Base-by-base conservation (phyloP, 805 yeast species). In the Yarrowia porcina region DNA sequence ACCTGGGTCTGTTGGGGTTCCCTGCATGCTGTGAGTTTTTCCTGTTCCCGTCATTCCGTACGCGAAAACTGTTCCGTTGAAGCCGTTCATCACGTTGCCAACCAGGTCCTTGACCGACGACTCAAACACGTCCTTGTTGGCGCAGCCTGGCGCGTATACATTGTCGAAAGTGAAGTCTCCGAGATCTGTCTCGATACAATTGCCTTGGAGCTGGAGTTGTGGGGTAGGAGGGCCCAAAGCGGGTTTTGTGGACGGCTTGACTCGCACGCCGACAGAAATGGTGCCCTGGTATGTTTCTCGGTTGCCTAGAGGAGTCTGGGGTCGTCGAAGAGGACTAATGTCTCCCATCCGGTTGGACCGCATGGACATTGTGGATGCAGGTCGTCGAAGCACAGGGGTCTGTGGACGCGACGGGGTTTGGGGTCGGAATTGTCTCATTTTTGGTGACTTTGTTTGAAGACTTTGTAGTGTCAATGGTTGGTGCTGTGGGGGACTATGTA, bases 21-120 rank as follows among this genome's bases (percentile, higher is more conserved):
- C 97, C 66, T 86, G 86, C 96, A 90, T 90, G 1, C 96, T 83
- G 71, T 82, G 85, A 0, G 97, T 90, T 73, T 90, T 90, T 11
- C 97, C 97, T 0, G 96, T 87, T 0, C 97, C 97, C 0, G 97
- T 90, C 90, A 89, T 89, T 35, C 97, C 97, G 70, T 90, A 90
- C 0, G 98, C 97, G 72, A 93, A 90, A 0, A 92, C 84, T 0
- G 97, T 91, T 15, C 92, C 92, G 70, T 90, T 90, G 52, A 42
- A 65, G 21, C 66, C 92, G 39, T 82, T 83, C 6, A 89, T 84
- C 0, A 88, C 83, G 38, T 84, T 82, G 23, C 75, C 69, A 2
- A 87, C 80, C 0, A 88, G 80, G 67, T 78, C 54, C 21, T 27
- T 10, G 52, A 83, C 96, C 54, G 79, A 77, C 13, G 73, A 72